Evolutionary conservation across 176 grass and related monocot genomes (phyloP), one percentile per base, ranked within the genome.

Genomic region (Juncus inflexus): DNA sequence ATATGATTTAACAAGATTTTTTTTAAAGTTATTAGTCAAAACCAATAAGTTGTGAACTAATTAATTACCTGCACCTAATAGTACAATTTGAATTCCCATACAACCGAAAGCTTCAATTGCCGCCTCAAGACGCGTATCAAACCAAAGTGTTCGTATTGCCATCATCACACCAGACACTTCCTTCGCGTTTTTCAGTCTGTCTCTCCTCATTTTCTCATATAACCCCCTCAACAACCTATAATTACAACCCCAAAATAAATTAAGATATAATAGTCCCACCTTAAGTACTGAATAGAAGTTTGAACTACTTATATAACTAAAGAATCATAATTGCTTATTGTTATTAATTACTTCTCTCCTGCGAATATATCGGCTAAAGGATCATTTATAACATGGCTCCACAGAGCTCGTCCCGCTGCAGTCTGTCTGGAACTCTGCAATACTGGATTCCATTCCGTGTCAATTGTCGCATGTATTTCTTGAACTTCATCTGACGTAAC

Each of bases 371-470:
- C 87, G 0, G 92, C 92, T 39, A 90, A 62, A 15, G 92, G 92
- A 63, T 97, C 92, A 3, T 79, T 76, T 10, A 97, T 72, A 0
- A 74, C 87, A 42, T 67, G 58, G 6, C 37, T 62, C 92, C 92
- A 97, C 75, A 91, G 66, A 16, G 92, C 92, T 4, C 92, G 82
- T 50, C 57, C 88, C 15, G 92, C 92, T 47, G 92, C 92, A 72
- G 87, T 97, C 88, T 97, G 92, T 76, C 92, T 91, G 51, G 92
- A 84, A 67, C 82, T 91, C 79, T 84, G 85, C 74, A 85, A 84
- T 63, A 97, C 73, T 39, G 75, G 85, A 0, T 72, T 79, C 92
- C 92, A 97, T 74, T 91, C 82, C 14, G 63, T 78, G 15, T 91
- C 85, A 66, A 91, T 79, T 14, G 79, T 56, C 58, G 77, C 69